Evolutionary conservation across 1,284 basidiomycete species (phyloP).

Genomic region (Spongispora temasekensis): DNA sequence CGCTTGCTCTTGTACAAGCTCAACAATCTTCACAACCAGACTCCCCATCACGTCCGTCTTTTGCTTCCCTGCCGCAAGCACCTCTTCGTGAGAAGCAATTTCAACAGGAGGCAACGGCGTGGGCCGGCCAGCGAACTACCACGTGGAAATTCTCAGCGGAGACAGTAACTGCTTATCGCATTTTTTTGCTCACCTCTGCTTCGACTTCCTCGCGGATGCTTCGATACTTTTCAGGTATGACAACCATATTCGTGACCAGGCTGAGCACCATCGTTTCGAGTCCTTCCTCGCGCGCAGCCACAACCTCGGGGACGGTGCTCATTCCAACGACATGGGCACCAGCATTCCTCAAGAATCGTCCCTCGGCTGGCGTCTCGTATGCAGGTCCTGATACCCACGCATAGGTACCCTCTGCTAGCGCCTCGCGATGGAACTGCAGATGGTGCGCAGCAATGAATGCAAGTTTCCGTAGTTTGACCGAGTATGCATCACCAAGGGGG

Average conservation of each 20-base stretch:
- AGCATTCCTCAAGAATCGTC: constrained; percentile 66
- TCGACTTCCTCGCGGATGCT: constrained; percentile 74
- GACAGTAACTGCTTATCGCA: neutral
- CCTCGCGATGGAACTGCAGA: constrained; percentile 46
- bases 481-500: constrained; percentile 80
- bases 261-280: constrained; percentile 75
- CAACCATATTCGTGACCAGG: constrained; percentile 81
- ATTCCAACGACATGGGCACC: constrained; percentile 87
- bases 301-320: constrained; percentile 90
- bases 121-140: constrained; percentile 61
- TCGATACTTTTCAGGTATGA: constrained; percentile 68
- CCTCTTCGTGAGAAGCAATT: constrained; percentile 81
- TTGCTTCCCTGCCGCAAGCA: constrained; percentile 65
- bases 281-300: constrained; percentile 75
- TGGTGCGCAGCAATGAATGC: constrained; percentile 69
- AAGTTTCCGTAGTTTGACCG: constrained; percentile 62
- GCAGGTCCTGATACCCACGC: constrained; percentile 86
- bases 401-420: constrained; percentile 75
- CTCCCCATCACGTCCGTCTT: constrained; percentile 72
- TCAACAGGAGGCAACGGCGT: constrained; percentile 44
- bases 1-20: constrained; percentile 35
- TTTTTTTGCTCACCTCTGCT: constrained; percentile 61
- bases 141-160: constrained; percentile 5
- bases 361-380: constrained; percentile 84
- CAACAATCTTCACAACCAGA: constrained; percentile 65